phyloP scores from a whole-genome alignment of 1,284 basidiomycete genomes.

The Sanghuangporus weigelae region DNA sequence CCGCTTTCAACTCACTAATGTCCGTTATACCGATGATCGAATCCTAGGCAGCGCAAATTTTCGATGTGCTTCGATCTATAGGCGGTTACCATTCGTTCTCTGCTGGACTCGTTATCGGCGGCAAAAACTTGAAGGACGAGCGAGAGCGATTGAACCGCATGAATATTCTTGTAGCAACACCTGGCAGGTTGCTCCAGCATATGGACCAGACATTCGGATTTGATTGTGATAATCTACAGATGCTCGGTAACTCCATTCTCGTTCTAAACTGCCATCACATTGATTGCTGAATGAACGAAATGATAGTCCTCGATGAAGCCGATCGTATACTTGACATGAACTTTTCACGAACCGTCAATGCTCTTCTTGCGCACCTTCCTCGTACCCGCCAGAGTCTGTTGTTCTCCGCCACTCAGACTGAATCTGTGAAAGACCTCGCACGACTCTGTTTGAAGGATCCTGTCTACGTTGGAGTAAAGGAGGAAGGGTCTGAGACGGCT shows the following conservation, averaged over 20 bases:
- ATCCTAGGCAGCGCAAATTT: conserved; percentile 88
- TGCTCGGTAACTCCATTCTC: conserved; percentile 64
- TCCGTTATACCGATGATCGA: not conserved
- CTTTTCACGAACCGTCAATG: conserved; percentile 84
- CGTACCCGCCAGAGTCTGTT: conserved; percentile 88
- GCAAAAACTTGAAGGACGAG: conserved; percentile 95
- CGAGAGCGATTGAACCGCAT: conserved; percentile 83
- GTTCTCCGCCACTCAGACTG: conserved; percentile 95
- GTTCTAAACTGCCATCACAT: not conserved
- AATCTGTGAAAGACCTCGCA: conserved; percentile 86
- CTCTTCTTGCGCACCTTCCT: conserved; percentile 84
- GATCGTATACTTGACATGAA: conserved; percentile 97
- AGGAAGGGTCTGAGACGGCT: conserved; percentile 35
- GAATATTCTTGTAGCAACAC: conserved; percentile 98
- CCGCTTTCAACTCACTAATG: not conserved
- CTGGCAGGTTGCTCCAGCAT: conserved; percentile 92
- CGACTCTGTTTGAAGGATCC: conserved; percentile 87
- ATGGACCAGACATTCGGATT: conserved; percentile 98
- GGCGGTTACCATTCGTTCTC: conserved; percentile 91
- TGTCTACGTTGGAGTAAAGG: conserved; percentile 67
- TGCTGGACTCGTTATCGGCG: conserved; percentile 93
- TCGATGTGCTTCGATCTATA: conserved; percentile 90
- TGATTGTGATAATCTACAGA: conserved; percentile 84
- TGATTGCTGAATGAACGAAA: not conserved
- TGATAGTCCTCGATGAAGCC: conserved; percentile 89